phyloP scores from a whole-genome alignment of 2,329 filamentous ascomycete species.

The Exserohilum turcica region DNA sequence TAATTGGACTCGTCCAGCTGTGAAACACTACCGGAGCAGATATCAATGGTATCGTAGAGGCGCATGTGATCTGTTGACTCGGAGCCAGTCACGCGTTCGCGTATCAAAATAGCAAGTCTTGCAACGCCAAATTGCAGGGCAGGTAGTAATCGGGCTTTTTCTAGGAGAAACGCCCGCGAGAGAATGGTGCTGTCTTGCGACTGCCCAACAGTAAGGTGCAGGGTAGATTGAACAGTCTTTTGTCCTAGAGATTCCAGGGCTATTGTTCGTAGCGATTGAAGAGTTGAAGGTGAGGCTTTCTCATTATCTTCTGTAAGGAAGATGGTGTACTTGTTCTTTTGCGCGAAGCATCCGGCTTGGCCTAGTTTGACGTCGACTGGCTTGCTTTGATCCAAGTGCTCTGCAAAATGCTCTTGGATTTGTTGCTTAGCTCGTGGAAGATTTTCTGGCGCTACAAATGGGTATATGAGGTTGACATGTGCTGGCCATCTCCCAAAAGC shows the following conservation, averaged over 20 bases:
- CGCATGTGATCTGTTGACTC: slow-evolving; percentile 57
- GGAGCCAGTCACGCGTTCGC: slow-evolving; percentile 49
- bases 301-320: slow-evolving; percentile 25
- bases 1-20: slow-evolving; percentile 13
- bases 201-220: slow-evolving; percentile 67
- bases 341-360: slow-evolving; percentile 55
- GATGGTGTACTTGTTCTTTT: slow-evolving; percentile 56
- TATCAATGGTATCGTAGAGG: slow-evolving; percentile 59
- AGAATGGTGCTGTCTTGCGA: slow-evolving; percentile 54
- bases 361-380: slow-evolving; percentile 40
- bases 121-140: slow-evolving; percentile 56
- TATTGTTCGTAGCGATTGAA: slow-evolving; percentile 24
- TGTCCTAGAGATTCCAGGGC: slow-evolving; percentile 35
- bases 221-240: slow-evolving; percentile 32
- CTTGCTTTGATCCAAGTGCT: slow-evolving; percentile 1
- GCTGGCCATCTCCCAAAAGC: slow-evolving; percentile 67
- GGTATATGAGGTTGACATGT: slow-evolving; percentile 70
- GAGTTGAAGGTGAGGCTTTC: slow-evolving; percentile 2
- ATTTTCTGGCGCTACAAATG: slow-evolving; percentile 60
- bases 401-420: slow-evolving; percentile 46
- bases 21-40: slow-evolving; percentile 12
- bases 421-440: slow-evolving; percentile 53
- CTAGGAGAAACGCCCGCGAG: slow-evolving; percentile 57
- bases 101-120: slow-evolving; percentile 60
- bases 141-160: slow-evolving; percentile 59